Conservation (phyloP, 2,329 filamentous ascomycete genomes). For the Chaetomium strumarium region DNA sequence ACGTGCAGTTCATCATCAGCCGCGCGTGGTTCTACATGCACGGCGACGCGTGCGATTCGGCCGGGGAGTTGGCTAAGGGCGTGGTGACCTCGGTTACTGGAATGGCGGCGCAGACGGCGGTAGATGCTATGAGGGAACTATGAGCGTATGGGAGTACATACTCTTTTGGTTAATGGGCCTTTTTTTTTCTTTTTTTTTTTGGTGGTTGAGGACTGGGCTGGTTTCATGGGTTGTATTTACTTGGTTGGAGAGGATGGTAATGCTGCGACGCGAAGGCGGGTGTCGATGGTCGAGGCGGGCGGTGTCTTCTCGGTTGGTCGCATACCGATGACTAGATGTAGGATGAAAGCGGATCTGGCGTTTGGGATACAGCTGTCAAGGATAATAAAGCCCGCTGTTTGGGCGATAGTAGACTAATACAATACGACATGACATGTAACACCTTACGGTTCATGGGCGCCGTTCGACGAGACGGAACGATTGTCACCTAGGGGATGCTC, state of each 20-base stretch:
- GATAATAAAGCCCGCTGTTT: neutral
- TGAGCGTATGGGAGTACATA: constrained; percentile 18
- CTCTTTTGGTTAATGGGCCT: neutral
- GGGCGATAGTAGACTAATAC: constrained; percentile 10
- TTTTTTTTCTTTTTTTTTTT: too few species aligned
- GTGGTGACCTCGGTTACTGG: constrained; percentile 32
- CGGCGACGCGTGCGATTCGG: constrained; percentile 60
- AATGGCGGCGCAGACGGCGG: constrained; percentile 30
- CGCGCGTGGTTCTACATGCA: constrained; percentile 93
- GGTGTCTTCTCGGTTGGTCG: neutral
- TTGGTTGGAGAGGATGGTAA: neutral
- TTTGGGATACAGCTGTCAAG: neutral
- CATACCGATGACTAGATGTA: neutral
- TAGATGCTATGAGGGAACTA: constrained; percentile 33
- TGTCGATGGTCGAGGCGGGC: too few species aligned
- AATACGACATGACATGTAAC: neutral
- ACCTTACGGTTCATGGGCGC: neutral
- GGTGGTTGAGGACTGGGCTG: neutral
- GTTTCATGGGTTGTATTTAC: neutral
- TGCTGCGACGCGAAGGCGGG: too few species aligned
- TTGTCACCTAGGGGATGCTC: neutral
- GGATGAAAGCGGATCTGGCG: neutral
- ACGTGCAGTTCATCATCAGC: constrained; percentile 73
- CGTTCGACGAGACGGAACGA: too few species aligned
- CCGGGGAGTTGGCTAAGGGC: constrained; percentile 15